A percentile compares a stretch with the other conserved stretches of the same genome.
phyloP scores from a whole-genome alignment of 441 rosid genomes.

The Lagerstroemia fauriei region DNA sequence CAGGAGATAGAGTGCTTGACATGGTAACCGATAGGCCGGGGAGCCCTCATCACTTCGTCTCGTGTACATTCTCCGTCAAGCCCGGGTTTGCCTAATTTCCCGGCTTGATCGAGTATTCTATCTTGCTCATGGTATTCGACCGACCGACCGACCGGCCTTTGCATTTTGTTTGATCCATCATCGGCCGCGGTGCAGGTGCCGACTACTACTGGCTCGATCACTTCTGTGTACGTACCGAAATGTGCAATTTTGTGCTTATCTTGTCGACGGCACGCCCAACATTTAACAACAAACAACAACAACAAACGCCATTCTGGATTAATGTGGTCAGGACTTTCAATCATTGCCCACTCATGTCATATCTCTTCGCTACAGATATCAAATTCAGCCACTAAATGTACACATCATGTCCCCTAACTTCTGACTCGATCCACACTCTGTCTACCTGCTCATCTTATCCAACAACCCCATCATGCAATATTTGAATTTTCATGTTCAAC shows the following conservation, averaged over 20 bases:
- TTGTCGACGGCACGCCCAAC: neutral
- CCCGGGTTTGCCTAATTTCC: neutral
- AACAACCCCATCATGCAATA: no score
- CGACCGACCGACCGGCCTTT: no score
- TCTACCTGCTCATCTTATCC: no score
- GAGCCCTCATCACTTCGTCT: no score
- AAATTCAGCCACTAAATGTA: neutral
- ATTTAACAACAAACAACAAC: neutral
- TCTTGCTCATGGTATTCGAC: no score
- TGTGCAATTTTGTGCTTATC: neutral
- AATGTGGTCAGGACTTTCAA: neutral
- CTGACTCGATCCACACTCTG: no score
- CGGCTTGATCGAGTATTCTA: neutral
- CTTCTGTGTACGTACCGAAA: neutral
- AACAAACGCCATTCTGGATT: neutral
- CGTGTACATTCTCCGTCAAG: neutral
- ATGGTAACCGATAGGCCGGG: neutral
- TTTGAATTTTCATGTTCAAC: no score
- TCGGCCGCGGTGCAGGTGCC: no score
- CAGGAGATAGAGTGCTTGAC: neutral
- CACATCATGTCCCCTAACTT: neutral
- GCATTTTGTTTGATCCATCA: no score
- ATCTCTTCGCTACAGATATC: neutral
- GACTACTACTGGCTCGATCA: no score
- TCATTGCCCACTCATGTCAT: neutral